phyloP scores from a whole-genome alignment of 495 filamentous ascomycete species.

The Penicillium steckii region DNA sequence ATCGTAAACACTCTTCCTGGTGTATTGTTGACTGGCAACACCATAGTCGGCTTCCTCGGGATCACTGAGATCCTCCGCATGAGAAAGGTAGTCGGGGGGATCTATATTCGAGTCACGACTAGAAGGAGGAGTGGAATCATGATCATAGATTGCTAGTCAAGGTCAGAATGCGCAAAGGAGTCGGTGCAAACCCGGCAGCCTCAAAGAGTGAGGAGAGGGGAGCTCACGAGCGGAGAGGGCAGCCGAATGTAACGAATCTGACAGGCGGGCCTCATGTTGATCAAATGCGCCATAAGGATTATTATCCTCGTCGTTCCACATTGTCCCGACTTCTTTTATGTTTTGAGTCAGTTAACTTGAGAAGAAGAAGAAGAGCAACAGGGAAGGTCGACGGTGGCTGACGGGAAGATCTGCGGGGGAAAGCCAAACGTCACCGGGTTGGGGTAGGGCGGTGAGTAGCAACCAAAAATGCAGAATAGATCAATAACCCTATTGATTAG shows the following conservation, averaged over 20 bases:
- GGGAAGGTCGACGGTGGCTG: constrained; percentile 19
- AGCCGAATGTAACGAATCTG: constrained; percentile 64
- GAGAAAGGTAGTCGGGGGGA: constrained; percentile 59
- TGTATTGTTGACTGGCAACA: constrained; percentile 31
- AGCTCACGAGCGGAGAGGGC: constrained; percentile 54
- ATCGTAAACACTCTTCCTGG: constrained; percentile 81
- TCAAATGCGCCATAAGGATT: constrained; percentile 93
- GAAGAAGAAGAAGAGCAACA: too few relatives aligned
- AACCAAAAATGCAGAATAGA: too few relatives aligned
- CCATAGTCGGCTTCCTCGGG: constrained; percentile 53
- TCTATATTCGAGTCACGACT: constrained; percentile 47
- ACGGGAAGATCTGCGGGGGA: constrained; percentile 29
- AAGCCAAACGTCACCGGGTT: too few relatives aligned
- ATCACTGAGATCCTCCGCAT: constrained; percentile 56
- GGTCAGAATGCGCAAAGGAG: constrained; percentile 21
- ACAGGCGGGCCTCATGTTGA: constrained; percentile 74
- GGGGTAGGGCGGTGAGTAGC: too few relatives aligned
- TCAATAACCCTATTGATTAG: too few relatives aligned
- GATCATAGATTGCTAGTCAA: constrained; percentile 39
- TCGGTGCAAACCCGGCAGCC: not conserved
- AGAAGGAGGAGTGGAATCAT: constrained; percentile 48
- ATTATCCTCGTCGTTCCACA: constrained; percentile 89
- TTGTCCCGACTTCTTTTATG: too few relatives aligned
- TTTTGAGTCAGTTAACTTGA: too few relatives aligned
- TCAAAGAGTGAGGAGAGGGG: constrained; percentile 1